Evolutionary conservation across 345 rosid species (phyloP), one percentile per base, ranked within the genome.

Genomic region (Mangifera indica): DNA sequence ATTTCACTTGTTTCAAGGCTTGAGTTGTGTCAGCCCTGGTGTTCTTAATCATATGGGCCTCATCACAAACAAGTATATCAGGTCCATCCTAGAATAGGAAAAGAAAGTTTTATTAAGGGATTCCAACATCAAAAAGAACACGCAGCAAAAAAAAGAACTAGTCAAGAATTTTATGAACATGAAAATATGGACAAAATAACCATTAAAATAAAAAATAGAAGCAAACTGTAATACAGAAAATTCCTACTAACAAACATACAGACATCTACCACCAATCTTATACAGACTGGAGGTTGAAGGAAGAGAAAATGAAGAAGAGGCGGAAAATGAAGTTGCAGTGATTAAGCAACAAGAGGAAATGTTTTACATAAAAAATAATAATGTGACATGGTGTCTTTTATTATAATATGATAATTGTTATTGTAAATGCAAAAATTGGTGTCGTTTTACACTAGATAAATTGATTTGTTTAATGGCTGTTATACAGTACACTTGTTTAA

Each of bases 1-100:
- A 93, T 82, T 86, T 89, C 71, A 96, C 98, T 77, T 69, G 96
- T 81, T 96, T 96, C 86, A 96, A 82, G 59, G 99, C 89, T 82
- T 91, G 98, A 45, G 99, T 96, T 79, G 99, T 93, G 81, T 87
- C 97, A 73, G 99, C 99, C 82, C 84, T 89, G 70, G 97, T 87
- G 81, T 96, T 96, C 89, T 96, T 96, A 78, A 96, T 96, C 72
- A 84, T 86, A 81, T 96, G 98, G 71, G 99, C 99, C 80, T 96
- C 99, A 74, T 96, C 99, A 77, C 99, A 96, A 76, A 96, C 97
- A 79, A 96, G 98, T 82, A 96, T 89, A 84, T 96, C 99, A 74
- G 99, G 98, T 77, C 95, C 98, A 81, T 93, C 95, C 99, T 96
- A 82, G 79, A 48, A 73, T 74, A 69, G 25, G 58, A 58, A 82